Percentiles rank a stretch among this genome's conserved stretches.
phyloP scores from a whole-genome alignment of 148 eudicot genomes.

The Cornus kousa region DNA sequence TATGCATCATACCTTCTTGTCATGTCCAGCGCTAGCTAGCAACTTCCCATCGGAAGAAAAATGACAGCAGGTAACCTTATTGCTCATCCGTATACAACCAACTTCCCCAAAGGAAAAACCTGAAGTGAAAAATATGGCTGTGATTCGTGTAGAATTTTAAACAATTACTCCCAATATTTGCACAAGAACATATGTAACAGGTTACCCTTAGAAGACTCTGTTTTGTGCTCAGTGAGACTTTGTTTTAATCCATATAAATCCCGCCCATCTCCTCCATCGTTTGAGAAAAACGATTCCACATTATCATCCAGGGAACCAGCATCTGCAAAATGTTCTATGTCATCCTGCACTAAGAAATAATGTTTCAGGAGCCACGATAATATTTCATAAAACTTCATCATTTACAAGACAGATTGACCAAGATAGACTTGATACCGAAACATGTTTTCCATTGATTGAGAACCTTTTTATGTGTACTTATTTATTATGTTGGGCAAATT shows the following conservation, averaged over 20 bases:
- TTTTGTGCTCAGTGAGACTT: slow-evolving; percentile 71
- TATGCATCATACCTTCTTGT: slow-evolving; percentile 59
- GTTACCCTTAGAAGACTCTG: slow-evolving; percentile 81
- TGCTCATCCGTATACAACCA: slow-evolving; percentile 65
- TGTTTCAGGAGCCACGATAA: slow-evolving; percentile 5
- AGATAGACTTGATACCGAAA: background rate
- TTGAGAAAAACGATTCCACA: slow-evolving; percentile 82
- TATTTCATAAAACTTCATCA: background rate
- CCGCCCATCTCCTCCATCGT: slow-evolving; percentile 85
- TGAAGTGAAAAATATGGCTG: slow-evolving; percentile 28
- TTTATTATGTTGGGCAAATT: background rate
- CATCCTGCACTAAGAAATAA: slow-evolving; percentile 60
- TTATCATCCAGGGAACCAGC: slow-evolving; percentile 93
- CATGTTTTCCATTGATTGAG: background rate
- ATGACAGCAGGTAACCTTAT: slow-evolving; percentile 83
- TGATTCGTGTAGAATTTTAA: background rate
- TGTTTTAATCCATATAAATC: slow-evolving; percentile 78
- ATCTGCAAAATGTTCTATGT: slow-evolving; percentile 89
- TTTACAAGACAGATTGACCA: background rate
- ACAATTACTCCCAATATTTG: background rate
- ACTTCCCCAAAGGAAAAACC: slow-evolving; percentile 87
- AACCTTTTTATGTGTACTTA: too few species aligned
- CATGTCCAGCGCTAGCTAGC: slow-evolving; percentile 92
- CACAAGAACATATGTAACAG: background rate
- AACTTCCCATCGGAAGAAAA: slow-evolving; percentile 91